Evolutionary conservation across 805 yeast species (phyloP), one percentile per base, ranked within the genome.

Genomic region (Yarrowia yakushimensis): DNA sequence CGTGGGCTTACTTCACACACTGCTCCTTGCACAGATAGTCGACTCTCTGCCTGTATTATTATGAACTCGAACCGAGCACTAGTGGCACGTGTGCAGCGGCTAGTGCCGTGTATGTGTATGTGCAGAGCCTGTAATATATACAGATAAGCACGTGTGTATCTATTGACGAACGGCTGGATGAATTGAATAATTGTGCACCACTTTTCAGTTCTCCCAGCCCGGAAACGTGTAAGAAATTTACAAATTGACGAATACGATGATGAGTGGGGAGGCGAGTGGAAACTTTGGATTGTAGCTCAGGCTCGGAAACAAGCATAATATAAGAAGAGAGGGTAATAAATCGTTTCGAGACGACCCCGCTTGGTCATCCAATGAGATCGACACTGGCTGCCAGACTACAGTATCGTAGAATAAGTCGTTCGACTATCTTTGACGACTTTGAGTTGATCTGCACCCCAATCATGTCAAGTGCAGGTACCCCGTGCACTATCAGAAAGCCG

Each of bases 401-500:
- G 28, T 22, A n/a, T 13, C 17, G 23, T 12, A n/a, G 15, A 20
- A 13, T 31, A 18, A 34, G 11, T 3, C n/a, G 11, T 34, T 25
- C 18, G 13, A 25, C 13, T 9, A n/a, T 25, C 30, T 17, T n/a
- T 9, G n/a, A 11, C 33, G 25, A 43, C 33, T 43, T 27, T 27
- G 33, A n/a, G 48, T 43, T 25, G 48, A 43, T 25, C 33, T 43
- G 48, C 48, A 27, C 52, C 11, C 50, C 18, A 30, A 13, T 30
- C 25, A 30, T 30, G 52, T 36, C 52, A 20, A 18, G 36, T 45
- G 52, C 52, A 45, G 52, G 52, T 45, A 45, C 48, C 15, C n/a
- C n/a, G n/a, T n/a, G n/a, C n/a, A n/a, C n/a, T n/a, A n/a, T n/a
- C n/a, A n/a, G n/a, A n/a, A n/a, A n/a, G n/a, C n/a, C n/a, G n/a